These are phyloP conservation scores for Tremella mesenterica DNA, from an alignment of 768 basidiomycete species.

Conservation along the genomic window DNA sequence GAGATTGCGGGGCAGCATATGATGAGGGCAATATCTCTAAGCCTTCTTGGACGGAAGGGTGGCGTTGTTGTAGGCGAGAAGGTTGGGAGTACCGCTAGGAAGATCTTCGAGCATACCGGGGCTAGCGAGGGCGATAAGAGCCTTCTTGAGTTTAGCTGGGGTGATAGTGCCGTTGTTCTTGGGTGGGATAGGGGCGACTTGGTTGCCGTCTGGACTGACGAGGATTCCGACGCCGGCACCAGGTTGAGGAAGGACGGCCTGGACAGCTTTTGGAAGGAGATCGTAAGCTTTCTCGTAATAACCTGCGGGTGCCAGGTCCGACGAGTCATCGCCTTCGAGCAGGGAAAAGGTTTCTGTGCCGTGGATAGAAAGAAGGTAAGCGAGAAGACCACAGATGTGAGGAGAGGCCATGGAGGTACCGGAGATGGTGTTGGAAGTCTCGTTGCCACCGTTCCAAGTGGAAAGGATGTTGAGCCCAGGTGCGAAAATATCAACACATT, in stretches of 20 bases:
- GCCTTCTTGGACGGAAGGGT: too few relatives aligned
- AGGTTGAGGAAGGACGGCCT: constrained; percentile 55
- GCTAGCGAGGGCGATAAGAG: constrained; percentile 58
- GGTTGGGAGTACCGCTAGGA: constrained; percentile 42
- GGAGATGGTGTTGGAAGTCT: constrained; percentile 59
- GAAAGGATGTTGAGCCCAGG: constrained; percentile 85
- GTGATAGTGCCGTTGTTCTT: constrained; percentile 48
- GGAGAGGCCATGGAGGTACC: constrained; percentile 73
- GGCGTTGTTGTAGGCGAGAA: constrained; percentile 45
- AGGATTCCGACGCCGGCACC: constrained; percentile 49
- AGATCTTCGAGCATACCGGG: constrained; percentile 50
- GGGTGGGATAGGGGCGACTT: constrained; percentile 25
- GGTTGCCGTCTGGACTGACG: constrained; percentile 6
- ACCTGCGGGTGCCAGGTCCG: constrained; percentile 16
- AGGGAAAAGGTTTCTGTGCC: constrained; percentile 50
- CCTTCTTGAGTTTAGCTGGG: constrained; percentile 67
- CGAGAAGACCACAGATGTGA: constrained; percentile 68
- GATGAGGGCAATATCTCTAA: too few relatives aligned
- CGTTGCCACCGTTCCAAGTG: constrained; percentile 62
- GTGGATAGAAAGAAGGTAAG: constrained; percentile 86
- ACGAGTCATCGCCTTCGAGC: constrained; percentile 7
- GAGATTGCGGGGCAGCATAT: too few relatives aligned
- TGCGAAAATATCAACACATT: constrained; percentile 85
- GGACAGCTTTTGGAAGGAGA: constrained; percentile 54
- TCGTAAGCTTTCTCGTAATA: constrained; percentile 46